Conservation (phyloP, 192 early-diverging fungal species). For the Backusella mclennaniae region DNA sequence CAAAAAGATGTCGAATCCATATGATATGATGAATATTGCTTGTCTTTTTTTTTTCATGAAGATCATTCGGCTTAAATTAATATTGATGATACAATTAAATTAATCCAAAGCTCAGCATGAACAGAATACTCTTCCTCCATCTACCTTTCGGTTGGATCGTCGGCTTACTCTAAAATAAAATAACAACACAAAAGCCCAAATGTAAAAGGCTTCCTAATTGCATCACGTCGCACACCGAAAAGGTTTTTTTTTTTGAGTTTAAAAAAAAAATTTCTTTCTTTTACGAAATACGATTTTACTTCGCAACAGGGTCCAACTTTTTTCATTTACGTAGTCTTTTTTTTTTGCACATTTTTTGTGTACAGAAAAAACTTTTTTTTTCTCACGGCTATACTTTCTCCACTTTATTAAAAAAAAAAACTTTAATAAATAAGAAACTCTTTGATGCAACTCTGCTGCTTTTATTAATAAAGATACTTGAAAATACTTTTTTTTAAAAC, state of each 20-base stretch:
- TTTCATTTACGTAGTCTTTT: neutral
- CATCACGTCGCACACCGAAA: neutral
- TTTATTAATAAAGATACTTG: neutral
- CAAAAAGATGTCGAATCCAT: neutral
- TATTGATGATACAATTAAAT: neutral
- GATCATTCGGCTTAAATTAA: neutral
- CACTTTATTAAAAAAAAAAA: neutral
- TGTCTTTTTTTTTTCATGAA: neutral
- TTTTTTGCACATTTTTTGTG: neutral
- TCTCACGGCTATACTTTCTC: constrained; percentile 1
- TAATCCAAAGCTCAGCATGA: neutral
- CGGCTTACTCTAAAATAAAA: neutral
- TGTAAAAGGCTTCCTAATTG: neutral
- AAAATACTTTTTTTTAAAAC: neutral
- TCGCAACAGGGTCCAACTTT: neutral
- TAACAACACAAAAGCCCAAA: neutral
- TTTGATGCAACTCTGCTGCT: neutral
- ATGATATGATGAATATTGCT: neutral
- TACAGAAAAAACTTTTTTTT: neutral
- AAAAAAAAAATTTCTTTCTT: neutral
- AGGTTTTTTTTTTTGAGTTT: neutral
- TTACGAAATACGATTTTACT: neutral
- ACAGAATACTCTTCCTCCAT: neutral
- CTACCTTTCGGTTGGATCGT: neutral
- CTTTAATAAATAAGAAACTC: neutral